Evolutionary conservation across 345 rosid genomes (phyloP), one percentile per base, ranked within the genome.

Genomic region (Camelina sativa): DNA sequence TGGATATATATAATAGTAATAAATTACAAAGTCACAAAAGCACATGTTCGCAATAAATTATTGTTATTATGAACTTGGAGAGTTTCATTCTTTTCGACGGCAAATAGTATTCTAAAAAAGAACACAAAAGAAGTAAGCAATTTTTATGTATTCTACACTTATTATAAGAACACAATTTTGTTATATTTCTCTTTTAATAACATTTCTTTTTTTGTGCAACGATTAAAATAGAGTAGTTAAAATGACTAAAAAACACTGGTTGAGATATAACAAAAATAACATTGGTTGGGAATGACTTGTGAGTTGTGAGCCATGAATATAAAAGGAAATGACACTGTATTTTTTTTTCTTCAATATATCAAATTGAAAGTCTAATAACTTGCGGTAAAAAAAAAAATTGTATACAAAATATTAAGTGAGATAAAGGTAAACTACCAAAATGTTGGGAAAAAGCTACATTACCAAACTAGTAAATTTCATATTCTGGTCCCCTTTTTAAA

Each of bases 11-110:
- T 10, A 4, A 16, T 17, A 59, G 2, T 38, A 8, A 10, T 40
- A 10, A 54, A 9, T 23, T 23, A 23, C 25, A 20, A 67, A 30
- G 25, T 47, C 28, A 63, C 34, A 34, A 22, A 51, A 55, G 17
- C 4, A 23, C 4, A 25, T 69, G 20, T n/a, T 41, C 11, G 51
- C 28, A 54, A 67, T 67, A 53, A 22, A 68, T 25, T 40, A 54
- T 0, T 68, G 20, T 20, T 20, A 51, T 56, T 30, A n/a, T 28
- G 13, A 56, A 56, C 40, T 48, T 47, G 16, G 17, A 65, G 32
- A 47, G 10, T 30, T 65, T 65, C 17, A 17, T 17, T 48, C 4
- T 6, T 46, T 46, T 46, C 1, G 50, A 46, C 50, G 50, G 50
- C 50, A 34, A 34, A 28, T 28, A 28, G 30, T 28, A 28, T 28